phyloP scores from a whole-genome alignment of 2,329 filamentous ascomycete genomes.

The Lasiodiplodia citricola region DNA sequence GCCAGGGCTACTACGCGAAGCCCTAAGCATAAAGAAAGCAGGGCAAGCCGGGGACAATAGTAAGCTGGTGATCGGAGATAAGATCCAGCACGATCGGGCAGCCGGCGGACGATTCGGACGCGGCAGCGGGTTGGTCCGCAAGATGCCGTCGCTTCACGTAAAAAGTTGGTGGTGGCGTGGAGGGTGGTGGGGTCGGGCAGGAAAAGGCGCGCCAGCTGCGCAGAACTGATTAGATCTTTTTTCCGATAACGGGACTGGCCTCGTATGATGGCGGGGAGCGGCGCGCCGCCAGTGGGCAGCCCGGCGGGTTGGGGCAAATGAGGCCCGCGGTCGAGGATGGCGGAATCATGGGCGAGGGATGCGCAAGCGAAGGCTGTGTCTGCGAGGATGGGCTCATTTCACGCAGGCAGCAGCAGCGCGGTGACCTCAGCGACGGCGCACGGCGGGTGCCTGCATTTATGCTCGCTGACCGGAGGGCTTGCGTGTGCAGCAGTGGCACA shows the following conservation, averaged over 20 bases:
- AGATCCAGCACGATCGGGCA: conserved; percentile 1
- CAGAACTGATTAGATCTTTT: conserved; percentile 6
- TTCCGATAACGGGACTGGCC: conserved; percentile 12
- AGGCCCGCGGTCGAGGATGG: conserved; percentile 1
- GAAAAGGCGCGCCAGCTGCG: not conserved
- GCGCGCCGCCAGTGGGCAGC: not conserved
- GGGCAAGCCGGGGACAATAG: not conserved
- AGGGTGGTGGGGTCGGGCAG: not conserved
- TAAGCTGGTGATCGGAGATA: conserved; percentile 15
- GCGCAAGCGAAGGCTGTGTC: conserved; percentile 15
- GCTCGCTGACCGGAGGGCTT: not conserved
- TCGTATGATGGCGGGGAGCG: conserved; percentile 11
- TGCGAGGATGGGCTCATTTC: not conserved
- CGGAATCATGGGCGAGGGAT: not conserved
- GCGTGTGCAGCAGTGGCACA: conserved; percentile 16
- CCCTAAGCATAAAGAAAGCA: not conserved
- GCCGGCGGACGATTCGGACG: not conserved
- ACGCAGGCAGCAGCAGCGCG: not conserved
- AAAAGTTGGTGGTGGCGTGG: conserved; percentile 8
- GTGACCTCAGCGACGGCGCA: not conserved
- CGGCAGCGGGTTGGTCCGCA: conserved; percentile 13
- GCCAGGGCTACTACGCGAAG: not conserved
- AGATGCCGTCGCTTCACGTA: conserved; percentile 9
- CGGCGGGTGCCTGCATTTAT: conserved; percentile 17
- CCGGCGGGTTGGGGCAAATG: conserved; percentile 1